Conservation (phyloP, 1,284 basidiomycete species). For the Retiboletus flavoniger region DNA sequence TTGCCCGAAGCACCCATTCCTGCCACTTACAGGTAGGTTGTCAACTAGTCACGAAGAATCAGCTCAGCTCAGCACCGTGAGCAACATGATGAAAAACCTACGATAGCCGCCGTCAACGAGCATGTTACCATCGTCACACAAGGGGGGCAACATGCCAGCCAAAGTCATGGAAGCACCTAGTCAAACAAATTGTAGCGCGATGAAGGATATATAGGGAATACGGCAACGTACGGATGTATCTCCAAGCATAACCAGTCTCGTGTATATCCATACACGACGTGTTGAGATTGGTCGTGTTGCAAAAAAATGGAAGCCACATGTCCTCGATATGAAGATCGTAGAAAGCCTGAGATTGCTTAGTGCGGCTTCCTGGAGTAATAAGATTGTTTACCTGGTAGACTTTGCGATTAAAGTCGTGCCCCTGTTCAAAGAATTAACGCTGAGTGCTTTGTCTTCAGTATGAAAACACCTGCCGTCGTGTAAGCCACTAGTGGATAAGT, state of each 20-base stretch:
- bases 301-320: conserved; percentile 99
- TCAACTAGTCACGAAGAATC: conserved; percentile 58
- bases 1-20: not conserved
- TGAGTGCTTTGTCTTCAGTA: conserved; percentile 19
- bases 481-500: conserved; percentile 98
- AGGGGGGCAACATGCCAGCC: conserved; percentile 90
- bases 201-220: not conserved
- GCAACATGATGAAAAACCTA: conserved; percentile 39
- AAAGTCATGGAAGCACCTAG: conserved; percentile 95
- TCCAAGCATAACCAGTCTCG: conserved; percentile 93
- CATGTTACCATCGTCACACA: conserved; percentile 93
- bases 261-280: conserved; percentile 97
- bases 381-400: conserved; percentile 68
- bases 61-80: conserved; percentile 1
- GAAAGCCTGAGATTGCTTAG: conserved; percentile 58
- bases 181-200: conserved; percentile 1
- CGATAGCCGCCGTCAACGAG: conserved; percentile 94
- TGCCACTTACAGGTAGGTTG: conserved; percentile 73
- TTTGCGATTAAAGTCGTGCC: conserved; percentile 87
- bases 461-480: conserved; percentile 72
- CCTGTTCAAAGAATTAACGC: conserved; percentile 43
- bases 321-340: conserved; percentile 97
- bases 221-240: conserved; percentile 68
- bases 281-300: conserved; percentile 98
- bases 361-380: not conserved